phyloP scores from a whole-genome alignment of 495 filamentous ascomycete genomes.

The Tuber magnatum region DNA sequence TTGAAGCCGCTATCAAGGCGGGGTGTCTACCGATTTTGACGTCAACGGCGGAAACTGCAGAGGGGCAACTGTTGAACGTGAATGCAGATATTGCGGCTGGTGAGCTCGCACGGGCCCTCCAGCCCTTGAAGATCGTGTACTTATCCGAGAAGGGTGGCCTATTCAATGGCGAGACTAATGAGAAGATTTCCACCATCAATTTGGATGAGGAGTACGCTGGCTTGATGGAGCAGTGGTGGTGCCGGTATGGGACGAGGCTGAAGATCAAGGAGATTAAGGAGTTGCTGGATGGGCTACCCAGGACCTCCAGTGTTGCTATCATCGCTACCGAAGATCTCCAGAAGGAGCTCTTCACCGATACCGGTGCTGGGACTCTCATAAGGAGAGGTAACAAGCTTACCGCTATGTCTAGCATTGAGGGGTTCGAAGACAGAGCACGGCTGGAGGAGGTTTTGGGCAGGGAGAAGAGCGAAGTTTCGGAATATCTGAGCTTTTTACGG shows the following conservation, averaged over 20 bases:
- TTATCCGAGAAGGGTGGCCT: conserved; percentile 95
- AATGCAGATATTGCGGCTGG: conserved; percentile 96
- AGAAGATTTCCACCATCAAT: conserved; percentile 97
- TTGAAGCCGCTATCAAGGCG: conserved; percentile 84
- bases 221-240: conserved; percentile 93
- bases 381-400: conserved; percentile 86
- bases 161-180: conserved; percentile 84
- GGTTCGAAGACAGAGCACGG: conserved; percentile 69
- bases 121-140: conserved; percentile 97
- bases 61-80: conserved; percentile 93
- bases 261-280: conserved; percentile 99
- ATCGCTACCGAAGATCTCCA: conserved; percentile 92
- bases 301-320: conserved; percentile 92
- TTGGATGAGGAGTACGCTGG: conserved; percentile 95
- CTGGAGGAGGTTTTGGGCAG: conserved; percentile 78
- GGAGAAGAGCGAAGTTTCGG: conserved; percentile 46
- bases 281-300: conserved; percentile 73
- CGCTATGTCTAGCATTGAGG: conserved; percentile 61
- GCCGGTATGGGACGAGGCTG: conserved; percentile 85
- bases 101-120: conserved; percentile 78
- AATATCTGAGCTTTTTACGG: conserved; percentile 26
- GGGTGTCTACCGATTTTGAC: conserved; percentile 91
- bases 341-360: conserved; percentile 94
- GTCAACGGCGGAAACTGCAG: conserved; percentile 89
- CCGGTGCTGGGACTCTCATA: conserved; percentile 90